Evolutionary conservation across 805 yeast genomes (phyloP).

Genomic region (Candida dajiaensis): DNA sequence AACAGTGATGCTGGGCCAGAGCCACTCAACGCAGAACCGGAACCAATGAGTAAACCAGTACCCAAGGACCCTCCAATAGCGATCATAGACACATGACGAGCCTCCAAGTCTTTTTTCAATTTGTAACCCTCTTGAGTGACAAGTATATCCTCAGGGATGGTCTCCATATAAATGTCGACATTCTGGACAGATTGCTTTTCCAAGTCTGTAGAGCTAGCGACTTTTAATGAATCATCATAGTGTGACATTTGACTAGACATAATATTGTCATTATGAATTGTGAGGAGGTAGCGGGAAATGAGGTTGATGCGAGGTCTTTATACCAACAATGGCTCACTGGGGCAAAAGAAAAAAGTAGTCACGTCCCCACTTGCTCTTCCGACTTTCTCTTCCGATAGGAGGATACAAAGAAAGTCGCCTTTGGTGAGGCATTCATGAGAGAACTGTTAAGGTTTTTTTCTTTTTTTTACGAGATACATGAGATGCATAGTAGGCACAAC

Average conservation of each 20-base stretch:
- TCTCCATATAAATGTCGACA: constrained; percentile 44
- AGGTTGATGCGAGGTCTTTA: not conserved
- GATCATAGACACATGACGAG: constrained; percentile 59
- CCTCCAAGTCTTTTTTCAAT: constrained; percentile 32
- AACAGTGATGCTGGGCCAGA: constrained; percentile 56
- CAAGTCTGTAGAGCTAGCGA: not conserved
- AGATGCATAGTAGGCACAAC: not conserved
- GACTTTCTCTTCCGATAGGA: too few species aligned
- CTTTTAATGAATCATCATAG: not conserved
- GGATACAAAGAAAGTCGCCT: too few species aligned
- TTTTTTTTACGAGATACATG: not conserved
- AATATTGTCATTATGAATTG: too few species aligned
- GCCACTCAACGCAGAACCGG: constrained; percentile 49
- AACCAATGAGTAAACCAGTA: constrained; percentile 63
- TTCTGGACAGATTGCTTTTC: not conserved
- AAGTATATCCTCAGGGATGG: constrained; percentile 50
- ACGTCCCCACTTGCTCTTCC: not conserved
- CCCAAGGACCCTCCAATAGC: constrained; percentile 72
- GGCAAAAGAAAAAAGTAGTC: not conserved
- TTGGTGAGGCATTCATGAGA: not conserved
- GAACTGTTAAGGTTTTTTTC: too few species aligned
- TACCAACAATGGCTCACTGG: not conserved
- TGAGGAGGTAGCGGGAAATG: too few species aligned
- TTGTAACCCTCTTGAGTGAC: constrained; percentile 22
- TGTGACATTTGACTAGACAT: not conserved